Percentiles rank a stretch among this genome's conserved stretches.
These are phyloP conservation scores for Candida succiphila DNA, from an alignment of 805 yeast species.

Conservation along the genomic window DNA sequence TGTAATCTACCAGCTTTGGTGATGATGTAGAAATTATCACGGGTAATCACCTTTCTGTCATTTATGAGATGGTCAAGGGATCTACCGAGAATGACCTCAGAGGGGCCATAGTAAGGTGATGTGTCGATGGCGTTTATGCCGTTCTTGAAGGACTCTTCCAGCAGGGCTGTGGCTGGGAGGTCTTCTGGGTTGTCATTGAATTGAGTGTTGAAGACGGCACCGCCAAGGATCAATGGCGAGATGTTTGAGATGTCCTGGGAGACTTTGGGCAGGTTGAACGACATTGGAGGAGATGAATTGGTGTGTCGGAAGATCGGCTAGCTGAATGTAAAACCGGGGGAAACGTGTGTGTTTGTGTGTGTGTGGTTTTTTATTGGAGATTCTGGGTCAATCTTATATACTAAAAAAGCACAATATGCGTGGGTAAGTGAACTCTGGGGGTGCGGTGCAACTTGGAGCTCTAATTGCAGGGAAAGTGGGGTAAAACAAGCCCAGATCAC, in stretches of 20 bases:
- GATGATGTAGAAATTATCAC: constrained; percentile 61
- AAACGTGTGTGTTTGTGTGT: too few relatives aligned
- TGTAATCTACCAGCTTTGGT: constrained; percentile 80
- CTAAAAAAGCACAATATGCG: too few relatives aligned
- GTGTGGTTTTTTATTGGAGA: too few relatives aligned
- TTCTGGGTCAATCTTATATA: too few relatives aligned
- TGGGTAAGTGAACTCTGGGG: too few relatives aligned
- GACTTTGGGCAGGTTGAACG: constrained; percentile 11
- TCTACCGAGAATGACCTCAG: constrained; percentile 64
- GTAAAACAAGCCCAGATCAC: too few relatives aligned
- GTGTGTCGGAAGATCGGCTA: too few relatives aligned
- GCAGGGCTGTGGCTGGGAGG: constrained; percentile 47
- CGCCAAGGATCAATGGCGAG: constrained; percentile 70
- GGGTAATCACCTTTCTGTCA: constrained; percentile 29
- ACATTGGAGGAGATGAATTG: constrained; percentile 8
- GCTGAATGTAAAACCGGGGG: too few relatives aligned
- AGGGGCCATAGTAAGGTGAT: constrained; percentile 88
- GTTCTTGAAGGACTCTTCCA: constrained; percentile 46
- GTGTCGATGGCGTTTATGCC: constrained; percentile 83
- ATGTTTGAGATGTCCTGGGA: constrained; percentile 20
- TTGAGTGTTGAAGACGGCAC: constrained; percentile 79
- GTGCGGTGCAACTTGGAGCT: too few relatives aligned
- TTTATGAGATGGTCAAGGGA: constrained; percentile 36
- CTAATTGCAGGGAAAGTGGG: too few relatives aligned
- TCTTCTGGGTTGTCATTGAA: constrained; percentile 61